phyloP scores from a whole-genome alignment of 1,284 basidiomycete species.

The Ganoderma sp. region DNA sequence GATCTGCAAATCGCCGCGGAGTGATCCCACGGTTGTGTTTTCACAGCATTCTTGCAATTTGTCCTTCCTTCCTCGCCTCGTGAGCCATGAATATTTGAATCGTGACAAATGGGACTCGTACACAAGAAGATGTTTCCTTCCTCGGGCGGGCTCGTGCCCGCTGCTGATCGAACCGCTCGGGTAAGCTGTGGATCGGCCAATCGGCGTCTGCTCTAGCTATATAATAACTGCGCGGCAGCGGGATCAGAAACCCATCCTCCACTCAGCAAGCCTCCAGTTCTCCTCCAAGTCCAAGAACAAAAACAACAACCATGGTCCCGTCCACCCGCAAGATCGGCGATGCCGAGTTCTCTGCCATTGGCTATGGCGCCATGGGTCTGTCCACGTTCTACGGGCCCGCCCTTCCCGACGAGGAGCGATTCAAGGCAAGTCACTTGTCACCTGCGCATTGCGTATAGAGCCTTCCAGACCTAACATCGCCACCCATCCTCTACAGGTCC shows the following conservation, averaged over 20 bases:
- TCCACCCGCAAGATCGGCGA: slow-evolving; percentile 21
- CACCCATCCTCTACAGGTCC: slow-evolving; percentile 26
- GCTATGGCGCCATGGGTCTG: slow-evolving; percentile 42
- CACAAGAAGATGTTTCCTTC: neutral
- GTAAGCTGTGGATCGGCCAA: neutral
- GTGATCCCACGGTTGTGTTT: neutral
- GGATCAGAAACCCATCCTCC: neutral
- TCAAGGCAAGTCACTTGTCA: slow-evolving; percentile 28
- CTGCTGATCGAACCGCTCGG: neutral
- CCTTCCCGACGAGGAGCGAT: slow-evolving; percentile 35
- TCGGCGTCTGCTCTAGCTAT: neutral
- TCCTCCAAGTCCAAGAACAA: neutral
- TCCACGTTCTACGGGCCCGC: slow-evolving; percentile 30
- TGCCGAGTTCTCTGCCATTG: slow-evolving; percentile 34
- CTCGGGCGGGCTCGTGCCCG: neutral
- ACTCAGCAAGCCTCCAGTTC: neutral
- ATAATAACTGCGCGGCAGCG: neutral
- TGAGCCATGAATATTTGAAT: neutral
- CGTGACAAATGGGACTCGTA: neutral
- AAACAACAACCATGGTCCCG: neutral
- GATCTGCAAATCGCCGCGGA: neutral
- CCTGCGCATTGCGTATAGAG: neutral
- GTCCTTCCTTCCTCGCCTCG: neutral
- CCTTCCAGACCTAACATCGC: neutral
- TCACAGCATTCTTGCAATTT: neutral